phyloP scores from a whole-genome alignment of 2,329 filamentous ascomycete species.

The Fusarium veterinarium region DNA sequence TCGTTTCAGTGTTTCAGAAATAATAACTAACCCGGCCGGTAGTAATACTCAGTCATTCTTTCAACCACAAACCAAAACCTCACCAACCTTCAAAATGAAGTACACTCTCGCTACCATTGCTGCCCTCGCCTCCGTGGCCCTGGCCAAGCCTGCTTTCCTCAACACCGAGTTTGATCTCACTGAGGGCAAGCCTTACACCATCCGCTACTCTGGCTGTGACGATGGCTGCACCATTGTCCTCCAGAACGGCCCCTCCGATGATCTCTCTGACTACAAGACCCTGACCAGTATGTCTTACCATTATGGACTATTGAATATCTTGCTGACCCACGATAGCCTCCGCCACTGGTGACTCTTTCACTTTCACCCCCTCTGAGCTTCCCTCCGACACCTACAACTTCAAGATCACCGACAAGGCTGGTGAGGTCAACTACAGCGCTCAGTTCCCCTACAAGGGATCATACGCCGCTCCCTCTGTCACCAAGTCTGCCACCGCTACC shows the following conservation, averaged over 20 bases:
- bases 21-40: constrained; percentile 25
- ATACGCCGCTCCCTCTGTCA: constrained; percentile 27
- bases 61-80: constrained; percentile 21
- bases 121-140: constrained; percentile 44
- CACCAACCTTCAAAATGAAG: constrained; percentile 52
- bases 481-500: constrained; percentile 18
- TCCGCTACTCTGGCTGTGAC: constrained; percentile 49
- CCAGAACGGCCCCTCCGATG: constrained; percentile 45
- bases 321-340: constrained; percentile 15
- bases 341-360: constrained; percentile 42
- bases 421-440: constrained; percentile 48
- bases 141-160: constrained; percentile 48
- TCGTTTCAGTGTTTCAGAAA: neutral
- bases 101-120: constrained; percentile 48
- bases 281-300: constrained; percentile 46
- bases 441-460: constrained; percentile 48
- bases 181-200: constrained; percentile 48
- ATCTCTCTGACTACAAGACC: constrained; percentile 47
- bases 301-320: too few relatives aligned
- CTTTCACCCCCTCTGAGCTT: constrained; percentile 44
- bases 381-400: constrained; percentile 51
- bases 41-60: constrained; percentile 47
- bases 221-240: constrained; percentile 51
- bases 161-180: constrained; percentile 47
- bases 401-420: constrained; percentile 48